These are phyloP conservation scores for Chloris gayana DNA, from an alignment of 176 grass and related monocot genomes.

Conservation along the genomic window DNA sequence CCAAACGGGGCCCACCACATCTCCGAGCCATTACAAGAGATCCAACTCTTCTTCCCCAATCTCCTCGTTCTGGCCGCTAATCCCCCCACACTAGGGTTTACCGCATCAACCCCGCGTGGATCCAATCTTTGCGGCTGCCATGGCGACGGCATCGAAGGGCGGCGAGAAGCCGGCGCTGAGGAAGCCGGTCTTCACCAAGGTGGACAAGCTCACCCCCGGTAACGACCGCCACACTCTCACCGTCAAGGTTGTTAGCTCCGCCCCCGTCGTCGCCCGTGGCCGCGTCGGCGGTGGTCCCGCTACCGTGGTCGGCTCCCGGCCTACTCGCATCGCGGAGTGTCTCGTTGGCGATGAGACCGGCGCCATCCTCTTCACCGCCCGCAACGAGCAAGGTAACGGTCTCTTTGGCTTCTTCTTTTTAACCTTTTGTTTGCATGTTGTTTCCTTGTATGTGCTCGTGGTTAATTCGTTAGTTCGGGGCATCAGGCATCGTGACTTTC, in stretches of 20 bases:
- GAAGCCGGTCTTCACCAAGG: slow-evolving; percentile 34
- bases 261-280: background rate
- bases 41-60: background rate
- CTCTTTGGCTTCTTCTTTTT: background rate
- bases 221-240: slow-evolving; percentile 24
- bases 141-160: background rate
- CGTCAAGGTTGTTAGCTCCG: slow-evolving; percentile 33
- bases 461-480: background rate
- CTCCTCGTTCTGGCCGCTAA: background rate
- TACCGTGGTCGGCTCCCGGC: background rate
- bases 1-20: background rate
- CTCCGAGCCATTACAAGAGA: background rate
- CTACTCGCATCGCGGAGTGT: slow-evolving; percentile 46
- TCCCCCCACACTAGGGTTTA: background rate
- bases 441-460: background rate
- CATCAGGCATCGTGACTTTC: background rate
- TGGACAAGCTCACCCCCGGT: slow-evolving; percentile 31
- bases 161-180: slow-evolving; percentile 36
- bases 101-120: background rate
- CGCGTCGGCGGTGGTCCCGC: background rate
- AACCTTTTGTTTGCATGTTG: background rate
- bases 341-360: slow-evolving; percentile 57
- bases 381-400: slow-evolving; percentile 41
- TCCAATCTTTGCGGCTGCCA: slow-evolving; percentile 8
- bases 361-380: slow-evolving; percentile 59